These are phyloP conservation scores for Leccinum subgranulosum DNA, from an alignment of 768 basidiomycete species.

Conservation along the genomic window DNA sequence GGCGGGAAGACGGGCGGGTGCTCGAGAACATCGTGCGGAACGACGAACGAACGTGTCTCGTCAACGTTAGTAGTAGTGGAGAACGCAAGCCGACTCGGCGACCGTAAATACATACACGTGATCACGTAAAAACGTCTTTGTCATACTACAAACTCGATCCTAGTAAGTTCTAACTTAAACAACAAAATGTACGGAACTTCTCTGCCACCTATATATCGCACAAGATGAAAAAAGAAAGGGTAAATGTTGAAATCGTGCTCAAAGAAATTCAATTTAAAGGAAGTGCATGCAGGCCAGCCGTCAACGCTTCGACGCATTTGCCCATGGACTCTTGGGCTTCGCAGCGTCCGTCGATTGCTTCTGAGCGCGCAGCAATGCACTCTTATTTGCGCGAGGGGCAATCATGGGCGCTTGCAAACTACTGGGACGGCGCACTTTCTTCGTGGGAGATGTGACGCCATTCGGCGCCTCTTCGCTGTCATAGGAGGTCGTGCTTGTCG, in stretches of 20 bases:
- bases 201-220: constrained; percentile 18
- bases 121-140: not conserved
- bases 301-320: constrained; percentile 29
- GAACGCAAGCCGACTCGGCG: not conserved
- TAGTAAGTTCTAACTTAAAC: too few relatives aligned
- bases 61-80: constrained; percentile 1
- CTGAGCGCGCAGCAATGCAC: constrained; percentile 65
- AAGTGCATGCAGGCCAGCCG: not conserved
- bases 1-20: constrained; percentile 12
- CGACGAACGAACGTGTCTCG: constrained; percentile 11
- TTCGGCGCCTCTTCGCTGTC: constrained; percentile 22
- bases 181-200: constrained; percentile 6
- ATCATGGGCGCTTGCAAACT: constrained; percentile 61
- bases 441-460: constrained; percentile 24
- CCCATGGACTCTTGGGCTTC: constrained; percentile 33
- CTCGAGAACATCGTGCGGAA: constrained; percentile 24
- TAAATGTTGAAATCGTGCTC: constrained; percentile 17
- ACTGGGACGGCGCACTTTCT: constrained; percentile 46
- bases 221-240: constrained; percentile 4
- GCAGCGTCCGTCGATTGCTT: constrained; percentile 48
- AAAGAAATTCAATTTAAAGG: constrained; percentile 1
- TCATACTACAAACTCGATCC: not conserved
- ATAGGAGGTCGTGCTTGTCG: constrained; percentile 25
- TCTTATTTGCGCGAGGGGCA: constrained; percentile 68
- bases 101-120: constrained; percentile 10